Conservation (phyloP, 176 grass and related monocot genomes). For the Juncus effusus region DNA sequence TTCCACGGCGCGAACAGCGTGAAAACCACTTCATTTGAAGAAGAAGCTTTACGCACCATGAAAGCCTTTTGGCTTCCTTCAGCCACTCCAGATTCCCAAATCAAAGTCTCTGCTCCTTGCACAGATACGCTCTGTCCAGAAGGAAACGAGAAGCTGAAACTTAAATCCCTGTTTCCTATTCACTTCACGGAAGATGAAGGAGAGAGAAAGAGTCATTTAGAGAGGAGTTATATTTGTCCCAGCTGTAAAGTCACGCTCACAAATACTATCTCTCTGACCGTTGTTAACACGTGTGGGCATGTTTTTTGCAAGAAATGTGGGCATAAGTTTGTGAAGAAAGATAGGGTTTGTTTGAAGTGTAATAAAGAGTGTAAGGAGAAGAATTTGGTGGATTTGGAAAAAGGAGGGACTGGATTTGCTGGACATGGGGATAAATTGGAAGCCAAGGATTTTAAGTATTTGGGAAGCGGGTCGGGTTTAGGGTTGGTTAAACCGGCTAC, state of each 20-base stretch:
- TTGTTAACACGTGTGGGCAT: conserved; percentile 72
- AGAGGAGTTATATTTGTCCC: conserved; percentile 86
- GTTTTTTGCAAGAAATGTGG: conserved; percentile 97
- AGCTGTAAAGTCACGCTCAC: conserved; percentile 94
- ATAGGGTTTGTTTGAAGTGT: conserved; percentile 73
- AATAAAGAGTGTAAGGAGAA: conserved; percentile 73
- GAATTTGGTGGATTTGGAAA: conserved; percentile 77
- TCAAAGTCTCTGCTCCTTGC: conserved; percentile 59
- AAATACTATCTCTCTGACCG: conserved; percentile 72
- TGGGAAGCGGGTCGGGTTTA: conserved; percentile 88
- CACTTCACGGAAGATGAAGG: conserved; percentile 52
- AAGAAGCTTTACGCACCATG: conserved; percentile 95
- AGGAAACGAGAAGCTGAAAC: conserved; percentile 89
- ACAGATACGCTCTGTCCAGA: conserved; percentile 71
- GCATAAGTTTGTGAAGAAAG: conserved; percentile 73
- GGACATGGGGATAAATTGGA: conserved; percentile 64
- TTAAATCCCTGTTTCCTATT: conserved; percentile 80
- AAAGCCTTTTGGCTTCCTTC: conserved; percentile 99
- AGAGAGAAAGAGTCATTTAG: conserved; percentile 45
- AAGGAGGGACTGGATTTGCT: conserved; percentile 91
- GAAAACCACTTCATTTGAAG: conserved; percentile 92
- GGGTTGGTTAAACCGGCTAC: conserved; percentile 76
- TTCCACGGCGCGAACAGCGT: conserved; percentile 98
- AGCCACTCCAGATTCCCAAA: conserved; percentile 65
- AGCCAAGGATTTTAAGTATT: conserved; percentile 82